These are phyloP conservation scores for Leishmania tarentolae DNA, from an alignment of 208 protist species.

Conservation along the genomic window DNA sequence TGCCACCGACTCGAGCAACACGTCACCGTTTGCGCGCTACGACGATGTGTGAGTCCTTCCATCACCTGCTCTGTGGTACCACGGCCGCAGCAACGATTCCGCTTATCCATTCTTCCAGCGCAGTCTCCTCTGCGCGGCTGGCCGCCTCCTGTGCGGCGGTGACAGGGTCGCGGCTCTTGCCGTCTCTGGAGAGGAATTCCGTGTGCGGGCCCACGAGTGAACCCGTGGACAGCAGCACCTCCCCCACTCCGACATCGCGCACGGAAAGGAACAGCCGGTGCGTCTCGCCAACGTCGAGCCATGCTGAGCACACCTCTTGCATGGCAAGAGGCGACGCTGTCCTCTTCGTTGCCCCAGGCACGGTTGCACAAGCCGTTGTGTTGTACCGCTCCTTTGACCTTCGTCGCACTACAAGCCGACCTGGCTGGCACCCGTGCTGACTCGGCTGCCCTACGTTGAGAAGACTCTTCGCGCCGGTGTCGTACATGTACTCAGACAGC, in stretches of 20 bases:
- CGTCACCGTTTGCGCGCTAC: background rate
- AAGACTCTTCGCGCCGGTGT: conserved; percentile 47
- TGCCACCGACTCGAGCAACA: background rate
- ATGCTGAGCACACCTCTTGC: conserved; percentile 49
- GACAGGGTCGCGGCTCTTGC: background rate
- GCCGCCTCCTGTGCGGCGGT: background rate
- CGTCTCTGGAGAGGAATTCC: conserved; percentile 12
- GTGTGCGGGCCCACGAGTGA: conserved; percentile 22
- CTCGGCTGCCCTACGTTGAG: conserved; percentile 33
- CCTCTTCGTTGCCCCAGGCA: background rate
- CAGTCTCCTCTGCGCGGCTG: conserved; percentile 21
- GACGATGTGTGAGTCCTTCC: background rate
- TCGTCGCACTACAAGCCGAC: conserved; percentile 27
- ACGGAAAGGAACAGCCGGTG: conserved; percentile 38
- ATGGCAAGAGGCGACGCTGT: background rate
- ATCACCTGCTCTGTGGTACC: conserved; percentile 1
- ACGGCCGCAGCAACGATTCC: conserved; percentile 27
- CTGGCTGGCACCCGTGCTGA: conserved; percentile 18
- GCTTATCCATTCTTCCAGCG: conserved; percentile 42
- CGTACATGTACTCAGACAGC: conserved; percentile 64
- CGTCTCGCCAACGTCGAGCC: conserved; percentile 44
- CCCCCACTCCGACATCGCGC: conserved; percentile 56
- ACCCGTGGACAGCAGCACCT: conserved; percentile 61
- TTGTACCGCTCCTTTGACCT: conserved; percentile 6
- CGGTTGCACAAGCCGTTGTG: background rate